Percentiles rank a stretch among this genome's conserved stretches.
These are phyloP conservation scores for Nymphaea thermarum DNA, from an alignment of 164 flowering plant genomes.

Conservation along the genomic window DNA sequence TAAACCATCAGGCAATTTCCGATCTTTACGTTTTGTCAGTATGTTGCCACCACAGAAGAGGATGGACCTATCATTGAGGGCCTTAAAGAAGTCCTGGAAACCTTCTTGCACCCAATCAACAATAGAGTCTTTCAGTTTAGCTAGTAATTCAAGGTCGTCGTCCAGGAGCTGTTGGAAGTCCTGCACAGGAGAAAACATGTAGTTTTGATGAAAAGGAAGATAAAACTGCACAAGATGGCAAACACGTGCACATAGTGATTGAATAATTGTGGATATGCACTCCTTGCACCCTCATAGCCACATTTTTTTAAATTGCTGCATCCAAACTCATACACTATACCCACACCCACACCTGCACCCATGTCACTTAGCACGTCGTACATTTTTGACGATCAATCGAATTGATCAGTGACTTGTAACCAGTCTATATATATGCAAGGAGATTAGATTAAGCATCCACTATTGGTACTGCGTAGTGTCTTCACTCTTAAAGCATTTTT, in stretches of 20 bases:
- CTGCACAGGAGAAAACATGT: slow-evolving; percentile 24
- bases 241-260: too few species aligned
- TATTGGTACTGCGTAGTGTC: too few species aligned
- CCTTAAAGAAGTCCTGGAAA: slow-evolving; percentile 77
- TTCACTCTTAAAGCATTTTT: too few species aligned
- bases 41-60: slow-evolving; percentile 50
- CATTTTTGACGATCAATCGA: too few species aligned
- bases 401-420: too few species aligned
- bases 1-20: slow-evolving; percentile 31
- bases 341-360: too few species aligned
- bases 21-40: slow-evolving; percentile 23
- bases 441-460: too few species aligned
- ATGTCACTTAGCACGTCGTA: too few species aligned
- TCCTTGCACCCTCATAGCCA: too few species aligned
- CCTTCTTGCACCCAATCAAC: slow-evolving; percentile 95
- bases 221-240: not conserved
- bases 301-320: not conserved
- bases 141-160: slow-evolving; percentile 42
- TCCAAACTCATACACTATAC: not conserved
- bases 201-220: not conserved
- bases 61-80: slow-evolving; percentile 51
- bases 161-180: slow-evolving; percentile 81
- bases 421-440: too few species aligned
- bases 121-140: slow-evolving; percentile 44
- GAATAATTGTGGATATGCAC: too few species aligned